Evolutionary conservation across 163 green algal species (phyloP), one percentile per base, ranked within the genome.

Genomic region (Chlamydomonas reinhardtii): DNA sequence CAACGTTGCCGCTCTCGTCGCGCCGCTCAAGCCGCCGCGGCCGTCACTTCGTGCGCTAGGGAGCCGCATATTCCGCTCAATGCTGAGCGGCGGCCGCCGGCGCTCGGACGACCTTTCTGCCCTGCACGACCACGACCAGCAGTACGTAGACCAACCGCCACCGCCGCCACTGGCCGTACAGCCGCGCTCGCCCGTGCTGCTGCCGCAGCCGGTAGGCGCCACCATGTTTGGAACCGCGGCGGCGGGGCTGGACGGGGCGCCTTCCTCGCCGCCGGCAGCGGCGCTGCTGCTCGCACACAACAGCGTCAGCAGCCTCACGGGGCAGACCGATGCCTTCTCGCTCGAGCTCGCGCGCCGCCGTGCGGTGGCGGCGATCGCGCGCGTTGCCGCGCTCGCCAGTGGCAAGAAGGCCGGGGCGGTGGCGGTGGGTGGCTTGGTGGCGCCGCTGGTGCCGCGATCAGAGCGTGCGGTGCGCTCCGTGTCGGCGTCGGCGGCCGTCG

Each of bases 391-490:
- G 11, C 48, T 56, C 14, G 2, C 6, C 11, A 56, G 14, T 22
- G 48, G 48, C 48, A 56, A 17, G 48, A 56, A 56, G 48, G 48
- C 12, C 19, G 48, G 48, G 48, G 12, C 48, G 5, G 48, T 1
- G 48, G 48, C 48, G 5, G 48, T 14, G 48, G 48, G 12, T 9
- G 48, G 12, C 12, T 14, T 56, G 48, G 48, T 14, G 61, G 25
- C 75, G 52, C 61, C 72, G 59, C 2, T 56, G 48, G 48, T 73
- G 75, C 75, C 75, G 59, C 75, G 75, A 24, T 73, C 75, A 2
- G 75, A 82, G 4, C 19, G n/a, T 4, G 59, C 56, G 59, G 59
- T 34, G 34, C 75, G 75, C 59, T 37, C 75, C 14, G 75, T 59
- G 2, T 61, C 59, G 31, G 59, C 59, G 56, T 32, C 12, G 34